Evolutionary conservation across 495 filamentous ascomycete species (phyloP).

Genomic region (Bacidia rubella): DNA sequence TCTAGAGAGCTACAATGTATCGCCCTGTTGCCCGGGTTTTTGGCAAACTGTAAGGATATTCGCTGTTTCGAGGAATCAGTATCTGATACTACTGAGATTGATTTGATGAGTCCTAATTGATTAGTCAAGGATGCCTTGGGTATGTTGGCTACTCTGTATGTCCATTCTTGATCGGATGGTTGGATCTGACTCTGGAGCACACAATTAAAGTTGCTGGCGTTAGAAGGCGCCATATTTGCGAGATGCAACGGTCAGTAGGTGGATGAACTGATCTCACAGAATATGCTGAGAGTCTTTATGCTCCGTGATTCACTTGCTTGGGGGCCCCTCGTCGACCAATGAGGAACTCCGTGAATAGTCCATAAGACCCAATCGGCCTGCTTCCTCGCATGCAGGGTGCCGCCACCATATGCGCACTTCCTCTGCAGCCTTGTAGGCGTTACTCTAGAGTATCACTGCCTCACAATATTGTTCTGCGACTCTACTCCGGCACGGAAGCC

Average conservation of each 20-base stretch:
- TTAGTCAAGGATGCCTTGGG: neutral
- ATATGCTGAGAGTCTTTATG: too few species aligned
- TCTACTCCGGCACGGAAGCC: neutral
- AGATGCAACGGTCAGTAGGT: too few species aligned
- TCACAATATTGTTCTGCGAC: neutral
- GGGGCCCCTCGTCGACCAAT: neutral
- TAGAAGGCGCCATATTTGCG: neutral
- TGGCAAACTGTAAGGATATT: conserved; percentile 2
- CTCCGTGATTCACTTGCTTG: neutral
- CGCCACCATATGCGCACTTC: neutral
- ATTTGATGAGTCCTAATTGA: conserved; percentile 4
- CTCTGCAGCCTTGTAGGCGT: neutral
- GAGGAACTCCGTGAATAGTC: too few species aligned
- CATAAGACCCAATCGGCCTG: neutral
- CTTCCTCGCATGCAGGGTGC: neutral
- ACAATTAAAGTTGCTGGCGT: neutral
- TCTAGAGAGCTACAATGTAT: conserved; percentile 3
- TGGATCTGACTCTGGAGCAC: conserved; percentile 6
- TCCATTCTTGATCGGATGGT: conserved; percentile 7
- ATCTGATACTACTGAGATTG: conserved; percentile 8
- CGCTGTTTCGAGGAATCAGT: conserved; percentile 2
- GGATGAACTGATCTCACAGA: too few species aligned
- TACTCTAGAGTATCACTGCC: neutral
- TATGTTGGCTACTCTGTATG: conserved; percentile 1
- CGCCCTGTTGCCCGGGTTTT: conserved; percentile 7